These are phyloP conservation scores for Cladosporium sphaerospermum DNA, from an alignment of 2,329 filamentous ascomycete species.

Conservation along the genomic window DNA sequence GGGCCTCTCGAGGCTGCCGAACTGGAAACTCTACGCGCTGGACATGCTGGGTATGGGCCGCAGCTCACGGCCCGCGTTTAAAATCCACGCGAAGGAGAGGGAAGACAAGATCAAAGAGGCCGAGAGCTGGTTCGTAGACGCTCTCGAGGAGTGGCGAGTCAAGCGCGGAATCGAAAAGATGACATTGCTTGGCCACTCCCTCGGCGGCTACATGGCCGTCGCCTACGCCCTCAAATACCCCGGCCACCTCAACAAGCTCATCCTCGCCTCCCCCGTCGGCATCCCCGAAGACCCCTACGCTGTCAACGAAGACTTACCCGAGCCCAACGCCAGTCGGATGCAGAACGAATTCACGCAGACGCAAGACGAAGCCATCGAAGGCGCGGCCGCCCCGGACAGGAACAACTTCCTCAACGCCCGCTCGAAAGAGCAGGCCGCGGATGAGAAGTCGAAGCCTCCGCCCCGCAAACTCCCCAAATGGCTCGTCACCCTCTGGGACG, in stretches of 20 bases:
- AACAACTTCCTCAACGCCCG: constrained; percentile 43
- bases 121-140: constrained; percentile 93
- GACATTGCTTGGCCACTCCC: constrained; percentile 84
- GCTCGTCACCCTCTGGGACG: constrained; percentile 92
- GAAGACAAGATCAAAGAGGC: constrained; percentile 79
- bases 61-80: constrained; percentile 76
- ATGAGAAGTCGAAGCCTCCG: constrained; percentile 31
- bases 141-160: constrained; percentile 90
- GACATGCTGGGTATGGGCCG: constrained; percentile 95
- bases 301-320: constrained; percentile 71
- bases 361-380: constrained; percentile 45
- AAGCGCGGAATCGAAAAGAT: constrained; percentile 86
- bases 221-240: constrained; percentile 97
- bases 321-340: constrained; percentile 65
- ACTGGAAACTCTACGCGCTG: constrained; percentile 88
- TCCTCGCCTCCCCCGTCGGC: constrained; percentile 88
- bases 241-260: constrained; percentile 88
- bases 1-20: constrained; percentile 66
- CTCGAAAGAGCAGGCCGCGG: constrained; percentile 31
- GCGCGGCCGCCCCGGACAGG: constrained; percentile 44
- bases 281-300: constrained; percentile 93
- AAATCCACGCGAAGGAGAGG: constrained; percentile 73
- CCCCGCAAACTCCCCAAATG: constrained; percentile 66
- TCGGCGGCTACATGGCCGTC: constrained; percentile 91
- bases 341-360: constrained; percentile 75